Evolutionary conservation across 2,329 filamentous ascomycete species (phyloP), one percentile per base, ranked within the genome.

Genomic region (Fusarium pseudograminearum): DNA sequence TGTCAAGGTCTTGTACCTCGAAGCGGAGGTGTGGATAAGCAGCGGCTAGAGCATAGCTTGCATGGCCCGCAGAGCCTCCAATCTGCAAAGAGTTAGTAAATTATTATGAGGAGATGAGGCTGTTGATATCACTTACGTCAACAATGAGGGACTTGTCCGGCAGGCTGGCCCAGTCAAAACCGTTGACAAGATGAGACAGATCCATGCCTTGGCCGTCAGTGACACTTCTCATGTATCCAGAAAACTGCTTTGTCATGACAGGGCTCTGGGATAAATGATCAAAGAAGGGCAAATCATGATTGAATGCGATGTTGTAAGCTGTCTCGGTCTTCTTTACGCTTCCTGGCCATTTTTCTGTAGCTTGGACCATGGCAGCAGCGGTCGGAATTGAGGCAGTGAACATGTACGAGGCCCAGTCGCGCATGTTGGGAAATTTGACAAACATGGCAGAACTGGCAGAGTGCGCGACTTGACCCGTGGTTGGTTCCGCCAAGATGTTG

Each of bases 331-430:
- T 60, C 5, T 47, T 41, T 5, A 47, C 42, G 3, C 42, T 47
- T 10, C 42, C 42, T 26, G 57, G 57, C 57, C 57, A 60, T 6
- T 54, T 54, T 16, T 54, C 34, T 10, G 41, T 46, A 16, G 57
- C 57, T 7, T n/a, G 6, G 4, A 60, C 48, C 57, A 60, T 60
- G 11, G 31, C 57, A 7, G 57, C 48, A 47, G 57, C 57, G 2
- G 57, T 60, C 1, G 57, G 57, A 3, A 47, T 40, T 4, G 57
- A 60, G 20, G 40, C 42, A 33, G 31, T 34, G 34, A 46, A 54
- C 57, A 60, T 60, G 48, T 46, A 60, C 15, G 33, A 41, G 10
- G 57, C 57, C 57, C 57, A 60, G 22, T 60, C 57, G 20, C 48
- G n/a, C 18, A 30, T 46, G 28, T 60, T 60, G 7, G 41, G 40